Conservation (phyloP, 352 stramenopile species). For the Phytophthora pisi region DNA sequence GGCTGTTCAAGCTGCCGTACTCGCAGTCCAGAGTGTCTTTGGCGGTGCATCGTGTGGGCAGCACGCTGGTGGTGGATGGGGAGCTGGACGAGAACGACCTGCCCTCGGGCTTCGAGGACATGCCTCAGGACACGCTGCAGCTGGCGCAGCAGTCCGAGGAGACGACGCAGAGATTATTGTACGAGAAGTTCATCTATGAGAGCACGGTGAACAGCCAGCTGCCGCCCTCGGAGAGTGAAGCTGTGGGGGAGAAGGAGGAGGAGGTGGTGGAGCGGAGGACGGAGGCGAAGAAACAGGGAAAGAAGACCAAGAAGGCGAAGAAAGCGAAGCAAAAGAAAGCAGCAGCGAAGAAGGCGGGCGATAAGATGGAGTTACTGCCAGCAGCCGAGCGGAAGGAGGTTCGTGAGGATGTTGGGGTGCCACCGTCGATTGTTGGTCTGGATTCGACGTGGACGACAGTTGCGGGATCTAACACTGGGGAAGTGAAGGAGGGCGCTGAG, state of each 20-base stretch:
- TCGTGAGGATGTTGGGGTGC: background rate
- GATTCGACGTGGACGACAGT: constrained; percentile 3
- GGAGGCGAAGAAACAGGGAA: constrained; percentile 40
- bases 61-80: constrained; percentile 81
- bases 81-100: constrained; percentile 76
- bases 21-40: constrained; percentile 80
- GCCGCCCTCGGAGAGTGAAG: constrained; percentile 23
- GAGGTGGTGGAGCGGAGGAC: background rate
- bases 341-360: background rate
- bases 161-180: constrained; percentile 58
- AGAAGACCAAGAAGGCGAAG: constrained; percentile 37
- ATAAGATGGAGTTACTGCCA: constrained; percentile 6
- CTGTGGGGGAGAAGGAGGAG: constrained; percentile 9
- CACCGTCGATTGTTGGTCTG: constrained; percentile 8
- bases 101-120: constrained; percentile 67
- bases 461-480: background rate
- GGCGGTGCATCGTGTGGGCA: constrained; percentile 79
- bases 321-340: constrained; percentile 26
- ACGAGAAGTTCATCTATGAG: constrained; percentile 90
- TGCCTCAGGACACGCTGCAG: constrained; percentile 60
- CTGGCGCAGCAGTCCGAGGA: constrained; percentile 58
- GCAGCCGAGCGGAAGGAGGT: background rate
- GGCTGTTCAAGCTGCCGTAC: constrained; percentile 88
- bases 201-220: constrained; percentile 57
- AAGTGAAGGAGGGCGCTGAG: background rate